Conservation (phyloP, 2,329 filamentous ascomycete species). For the Phymatotrichopsis omnivora region DNA sequence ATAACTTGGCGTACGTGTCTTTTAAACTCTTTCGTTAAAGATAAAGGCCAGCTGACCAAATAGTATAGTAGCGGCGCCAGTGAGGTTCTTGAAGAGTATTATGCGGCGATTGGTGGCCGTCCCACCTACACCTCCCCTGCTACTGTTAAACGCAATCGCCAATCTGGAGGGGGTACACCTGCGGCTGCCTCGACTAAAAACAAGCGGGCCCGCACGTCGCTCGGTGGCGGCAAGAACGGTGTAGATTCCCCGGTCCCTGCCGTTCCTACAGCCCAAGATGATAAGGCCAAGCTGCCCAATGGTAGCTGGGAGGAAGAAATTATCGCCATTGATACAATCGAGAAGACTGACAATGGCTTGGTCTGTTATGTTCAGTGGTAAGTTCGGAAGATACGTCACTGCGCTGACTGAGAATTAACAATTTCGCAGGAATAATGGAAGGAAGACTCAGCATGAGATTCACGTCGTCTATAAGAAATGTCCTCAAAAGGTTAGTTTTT, state of each 20-base stretch:
- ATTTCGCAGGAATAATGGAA: slow-evolving; percentile 61
- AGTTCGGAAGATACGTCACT: too few species aligned
- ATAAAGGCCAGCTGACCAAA: neutral
- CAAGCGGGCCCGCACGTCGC: slow-evolving; percentile 33
- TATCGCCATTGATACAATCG: slow-evolving; percentile 58
- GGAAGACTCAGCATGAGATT: slow-evolving; percentile 64
- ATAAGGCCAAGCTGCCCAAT: slow-evolving; percentile 52
- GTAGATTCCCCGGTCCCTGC: slow-evolving; percentile 43
- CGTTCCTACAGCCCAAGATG: slow-evolving; percentile 41
- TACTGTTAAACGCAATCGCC: slow-evolving; percentile 50
- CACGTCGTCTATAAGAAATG: slow-evolving; percentile 61
- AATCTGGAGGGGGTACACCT: slow-evolving; percentile 34
- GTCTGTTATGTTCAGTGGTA: slow-evolving; percentile 46
- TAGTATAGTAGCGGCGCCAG: slow-evolving; percentile 22
- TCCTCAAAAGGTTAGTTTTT: slow-evolving; percentile 56
- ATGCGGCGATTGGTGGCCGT: slow-evolving; percentile 52
- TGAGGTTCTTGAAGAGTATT: slow-evolving; percentile 56
- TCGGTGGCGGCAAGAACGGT: slow-evolving; percentile 38
- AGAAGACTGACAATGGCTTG: slow-evolving; percentile 52
- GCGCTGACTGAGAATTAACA: too few species aligned
- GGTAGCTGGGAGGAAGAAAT: slow-evolving; percentile 72
- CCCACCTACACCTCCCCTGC: slow-evolving; percentile 41
- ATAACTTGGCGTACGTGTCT: slow-evolving; percentile 50
- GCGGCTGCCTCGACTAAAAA: slow-evolving; percentile 27
- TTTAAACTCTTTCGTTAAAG: slow-evolving; percentile 4